Evolutionary conservation across 371 early-diverging fungal species (phyloP).

Genomic region (Apophysomyces elegans): DNA sequence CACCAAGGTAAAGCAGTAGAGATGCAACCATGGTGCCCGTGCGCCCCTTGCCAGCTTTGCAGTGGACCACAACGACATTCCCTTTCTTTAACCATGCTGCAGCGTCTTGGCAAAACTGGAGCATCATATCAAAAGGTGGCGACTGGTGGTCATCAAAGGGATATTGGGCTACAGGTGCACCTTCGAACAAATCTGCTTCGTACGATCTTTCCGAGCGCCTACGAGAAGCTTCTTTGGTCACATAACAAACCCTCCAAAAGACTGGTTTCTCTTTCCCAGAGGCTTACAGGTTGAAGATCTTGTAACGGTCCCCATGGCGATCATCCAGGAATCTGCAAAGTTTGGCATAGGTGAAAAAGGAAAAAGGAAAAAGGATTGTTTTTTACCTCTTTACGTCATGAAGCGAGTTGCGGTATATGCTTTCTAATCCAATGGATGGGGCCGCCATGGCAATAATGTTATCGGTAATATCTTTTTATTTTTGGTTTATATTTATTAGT

Average conservation of each 20-base stretch:
- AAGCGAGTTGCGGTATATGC: conserved; percentile 67
- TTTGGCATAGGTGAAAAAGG: neutral
- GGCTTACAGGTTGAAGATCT: conserved; percentile 73
- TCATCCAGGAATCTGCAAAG: conserved; percentile 60
- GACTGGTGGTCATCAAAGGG: conserved; percentile 74
- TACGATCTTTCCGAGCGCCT: conserved; percentile 65
- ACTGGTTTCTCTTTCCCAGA: neutral
- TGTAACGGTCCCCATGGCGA: conserved; percentile 61
- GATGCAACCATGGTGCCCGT: conserved; percentile 75
- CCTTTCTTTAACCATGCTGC: conserved; percentile 54
- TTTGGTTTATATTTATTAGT: neutral
- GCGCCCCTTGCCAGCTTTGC: conserved; percentile 83
- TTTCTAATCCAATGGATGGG: conserved; percentile 67
- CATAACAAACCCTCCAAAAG: neutral
- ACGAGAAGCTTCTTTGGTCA: neutral
- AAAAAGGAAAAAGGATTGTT: neutral
- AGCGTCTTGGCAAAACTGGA: conserved; percentile 64
- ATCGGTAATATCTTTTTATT: conserved; percentile 57
- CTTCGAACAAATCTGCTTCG: conserved; percentile 39
- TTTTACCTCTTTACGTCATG: conserved; percentile 62
- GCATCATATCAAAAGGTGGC: conserved; percentile 62
- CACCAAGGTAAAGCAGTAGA: conserved; percentile 54
- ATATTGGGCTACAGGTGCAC: conserved; percentile 55
- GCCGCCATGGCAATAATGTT: conserved; percentile 74
- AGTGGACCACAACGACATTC: conserved; percentile 74